Base-by-base conservation (phyloP, 768 basidiomycete genomes). In the Lactarius hengduanensis region DNA sequence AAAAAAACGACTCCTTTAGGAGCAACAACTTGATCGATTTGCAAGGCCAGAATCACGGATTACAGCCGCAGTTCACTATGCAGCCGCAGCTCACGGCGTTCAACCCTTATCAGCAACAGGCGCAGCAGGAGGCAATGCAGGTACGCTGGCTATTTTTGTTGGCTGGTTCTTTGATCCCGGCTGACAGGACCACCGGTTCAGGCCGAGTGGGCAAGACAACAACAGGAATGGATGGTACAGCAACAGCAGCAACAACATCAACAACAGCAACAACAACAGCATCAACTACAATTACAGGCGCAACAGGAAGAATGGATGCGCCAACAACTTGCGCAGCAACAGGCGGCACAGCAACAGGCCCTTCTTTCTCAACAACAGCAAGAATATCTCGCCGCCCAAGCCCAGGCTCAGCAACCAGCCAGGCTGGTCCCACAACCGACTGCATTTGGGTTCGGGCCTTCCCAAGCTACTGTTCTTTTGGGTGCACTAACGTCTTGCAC, bases 21-120 rank as follows among this genome's bases (percentile, higher is more conserved):
- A 68, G 64, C 38, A 59, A 50, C 32, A 55, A 58, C 55, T 63
- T 69, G 20, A 60, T 67, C 30, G 64, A 64, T 38, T 26, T 55
- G 54, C 63, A 69, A 59, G 57, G 62, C 54, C 65, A 70, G 45
- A 55, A 58, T 59, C 41, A 65, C 66, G 62, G 63, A 72, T 64
- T 93, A 34, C 91, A 92, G 73, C 89, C 91, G 2, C 94, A 94
- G 71, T 88, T 83, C 73, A 91, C 90, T 1, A 72, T 94, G 55
- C 90, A 90, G 70, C 91, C 91, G 0, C 94, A 96, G 72, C 92
- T 91, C 75, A 94, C 92, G 9, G 87, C 91, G 0, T 98, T 94
- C 82, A 98, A 98, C 76, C 92, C 92, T 0, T 94, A 93, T 69
- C 91, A 93, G 73, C 94, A 95, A 75, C 96, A 96, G 74, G 86